Evolutionary conservation across 1,139 yeast species (phyloP), one percentile per base, ranked within the genome.

Genomic region (Diutina mesorugosa): DNA sequence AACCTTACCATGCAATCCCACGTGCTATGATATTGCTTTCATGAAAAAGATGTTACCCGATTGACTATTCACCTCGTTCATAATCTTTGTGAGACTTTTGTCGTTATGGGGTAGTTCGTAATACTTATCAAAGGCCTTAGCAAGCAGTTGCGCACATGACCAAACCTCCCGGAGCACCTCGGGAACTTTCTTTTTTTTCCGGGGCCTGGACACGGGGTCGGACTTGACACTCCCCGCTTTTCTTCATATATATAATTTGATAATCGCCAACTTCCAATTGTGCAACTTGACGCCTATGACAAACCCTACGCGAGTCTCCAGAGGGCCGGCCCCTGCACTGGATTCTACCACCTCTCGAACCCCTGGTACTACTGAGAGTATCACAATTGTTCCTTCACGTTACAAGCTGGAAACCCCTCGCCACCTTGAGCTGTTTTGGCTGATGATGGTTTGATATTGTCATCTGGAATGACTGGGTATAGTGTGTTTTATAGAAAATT

Each of bases 391-490:
- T 35, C 41, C 41, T 10, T 10, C 41, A 9, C 12, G 41, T n/a
- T 10, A 35, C 41, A 9, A n/a, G 14, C 41, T 21, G 14, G 30
- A 18, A 21, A 47, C 51, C 18, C 51, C 51, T 6, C 35, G 51
- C 16, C 35, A 47, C 51, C n/a, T 47, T 16, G 51, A 47, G 51
- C 51, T 47, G 51, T 47, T 47, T 29, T 47, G 51, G 51, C 51
- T 47, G 51, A 14, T 21, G 18, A 47, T 47, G 35, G 51, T 45
- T 21, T 21, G 26, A 18, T 45, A 45, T 18, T 12, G 41, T 35
- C 41, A 35, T 35, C 41, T 35, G 41, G 41, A 35, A 35, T 35
- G 41, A 35, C 41, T 35, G 41, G 41, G 41, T 9, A 35, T 35
- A 35, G 41, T 35, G 41, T 10, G 14, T 35, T 10, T 35, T 35